phyloP scores from a whole-genome alignment of 305 asterid genomes.

The Solanum hybrid region DNA sequence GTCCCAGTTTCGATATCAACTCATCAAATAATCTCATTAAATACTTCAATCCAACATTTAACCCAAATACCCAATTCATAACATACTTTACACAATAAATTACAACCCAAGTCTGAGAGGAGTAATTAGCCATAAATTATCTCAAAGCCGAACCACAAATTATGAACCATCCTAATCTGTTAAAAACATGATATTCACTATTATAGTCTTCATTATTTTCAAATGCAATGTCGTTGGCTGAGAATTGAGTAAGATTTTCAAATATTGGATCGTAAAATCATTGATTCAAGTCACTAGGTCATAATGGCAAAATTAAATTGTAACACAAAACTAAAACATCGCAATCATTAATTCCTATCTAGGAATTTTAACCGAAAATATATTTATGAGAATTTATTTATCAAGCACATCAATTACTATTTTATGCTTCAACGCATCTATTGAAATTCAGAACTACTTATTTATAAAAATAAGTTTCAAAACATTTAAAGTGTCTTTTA shows the following conservation, averaged over 20 bases:
- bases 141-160: too few relatives aligned
- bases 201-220: slow-evolving; percentile 60
- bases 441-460: not conserved
- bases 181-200: too few relatives aligned
- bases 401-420: not conserved
- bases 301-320: not conserved
- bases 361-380: too few relatives aligned
- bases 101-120: too few relatives aligned
- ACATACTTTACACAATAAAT: too few relatives aligned
- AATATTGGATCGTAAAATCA: not conserved
- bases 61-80: too few relatives aligned
- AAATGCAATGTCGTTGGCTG: slow-evolving; percentile 92
- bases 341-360: not conserved
- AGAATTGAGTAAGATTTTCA: slow-evolving; percentile 50
- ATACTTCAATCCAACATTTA: too few relatives aligned
- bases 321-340: not conserved
- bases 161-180: too few relatives aligned
- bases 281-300: not conserved
- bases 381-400: not conserved
- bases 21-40: too few relatives aligned
- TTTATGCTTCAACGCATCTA: not conserved
- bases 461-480: not conserved
- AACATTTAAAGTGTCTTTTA: not conserved
- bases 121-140: too few relatives aligned
- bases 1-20: too few relatives aligned